These are phyloP conservation scores for Madurella fahalii DNA, from an alignment of 2,329 filamentous ascomycete genomes.

Conservation along the genomic window DNA sequence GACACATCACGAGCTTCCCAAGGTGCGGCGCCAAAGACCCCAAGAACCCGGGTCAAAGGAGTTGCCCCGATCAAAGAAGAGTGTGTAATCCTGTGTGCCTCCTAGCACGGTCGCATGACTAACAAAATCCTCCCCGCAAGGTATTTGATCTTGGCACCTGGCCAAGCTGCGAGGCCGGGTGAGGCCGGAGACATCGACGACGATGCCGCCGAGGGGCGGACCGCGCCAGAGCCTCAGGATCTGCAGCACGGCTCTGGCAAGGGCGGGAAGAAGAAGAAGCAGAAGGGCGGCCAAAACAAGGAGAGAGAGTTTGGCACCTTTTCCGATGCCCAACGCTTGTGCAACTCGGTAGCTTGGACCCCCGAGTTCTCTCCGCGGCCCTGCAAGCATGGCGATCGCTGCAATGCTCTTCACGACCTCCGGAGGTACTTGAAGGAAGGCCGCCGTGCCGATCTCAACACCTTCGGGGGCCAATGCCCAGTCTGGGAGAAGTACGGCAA, in stretches of 20 bases:
- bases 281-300: conserved; percentile 74
- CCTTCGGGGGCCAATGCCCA: conserved; percentile 74
- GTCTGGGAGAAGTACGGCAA: conserved; percentile 71
- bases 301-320: conserved; percentile 76
- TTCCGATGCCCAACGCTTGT: conserved; percentile 72
- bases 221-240: conserved; percentile 22
- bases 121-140: conserved; percentile 29
- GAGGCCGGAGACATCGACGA: conserved; percentile 38
- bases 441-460: conserved; percentile 73
- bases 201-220: conserved; percentile 46
- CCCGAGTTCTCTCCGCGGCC: conserved; percentile 77
- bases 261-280: conserved; percentile 44
- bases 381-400: conserved; percentile 76
- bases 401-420: conserved; percentile 78
- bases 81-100: conserved; percentile 40
- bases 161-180: conserved; percentile 22
- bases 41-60: conserved; percentile 44
- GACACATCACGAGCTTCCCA: conserved; percentile 18
- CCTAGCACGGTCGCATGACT: conserved; percentile 16
- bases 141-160: conserved; percentile 39
- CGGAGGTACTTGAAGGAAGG: conserved; percentile 80
- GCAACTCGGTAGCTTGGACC: conserved; percentile 64
- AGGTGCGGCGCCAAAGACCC: conserved; percentile 16
- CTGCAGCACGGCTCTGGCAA: conserved; percentile 26
- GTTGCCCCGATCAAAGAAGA: conserved; percentile 70